Evolutionary conservation across 768 basidiomycete species (phyloP), one percentile per base, ranked within the genome.

Genomic region (Auricularia sp.): DNA sequence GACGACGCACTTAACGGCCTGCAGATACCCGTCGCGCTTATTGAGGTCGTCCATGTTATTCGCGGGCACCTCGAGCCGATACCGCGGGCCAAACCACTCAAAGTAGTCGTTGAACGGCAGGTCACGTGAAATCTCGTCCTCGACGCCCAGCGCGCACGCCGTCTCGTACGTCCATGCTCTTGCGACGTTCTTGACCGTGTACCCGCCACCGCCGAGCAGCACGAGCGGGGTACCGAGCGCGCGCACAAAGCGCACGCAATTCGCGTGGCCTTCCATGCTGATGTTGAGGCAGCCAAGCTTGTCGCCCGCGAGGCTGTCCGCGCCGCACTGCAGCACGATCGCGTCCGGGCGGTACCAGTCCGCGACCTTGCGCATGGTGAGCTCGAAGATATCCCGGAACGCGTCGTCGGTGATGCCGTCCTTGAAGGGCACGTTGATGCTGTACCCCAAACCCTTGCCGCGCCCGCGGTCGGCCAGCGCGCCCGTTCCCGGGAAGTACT

Each of bases 401-500:
- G 74, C 72, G 37, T 78, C 80, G 67, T 82, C 79, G 39, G 74
- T 78, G 65, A 81, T 78, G 34, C 81, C 81, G 68, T 81, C 79
- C 67, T 77, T 69, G 47, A 81, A 64, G 7, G 81, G 81, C 3
- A 80, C 76, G 69, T 82, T 82, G 64, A 82, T 78, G 0, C 79
- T 75, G 68, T 82, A 81, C 13, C 75, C 75, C 63, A 78, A 79
- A 2, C 81, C 74, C 62, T 65, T 74, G 65, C 74, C 75, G 67
- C 78, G 78, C 2, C 81, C 81, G 21, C 75, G 69, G 65, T 82
- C 80, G 70, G 75, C 67, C 24, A 79, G 71, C 47, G 77, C 76
- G 45, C 81, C 81, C 1, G 81, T 81, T 1, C 80, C 81, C 1
- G 81, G 81, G 71, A 80, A 82, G 68, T 76, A 81, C 65, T 81